Percentiles rank a stretch among this genome's conserved stretches.
phyloP scores from a whole-genome alignment of 129 eudicot species.

The Daucus carota region DNA sequence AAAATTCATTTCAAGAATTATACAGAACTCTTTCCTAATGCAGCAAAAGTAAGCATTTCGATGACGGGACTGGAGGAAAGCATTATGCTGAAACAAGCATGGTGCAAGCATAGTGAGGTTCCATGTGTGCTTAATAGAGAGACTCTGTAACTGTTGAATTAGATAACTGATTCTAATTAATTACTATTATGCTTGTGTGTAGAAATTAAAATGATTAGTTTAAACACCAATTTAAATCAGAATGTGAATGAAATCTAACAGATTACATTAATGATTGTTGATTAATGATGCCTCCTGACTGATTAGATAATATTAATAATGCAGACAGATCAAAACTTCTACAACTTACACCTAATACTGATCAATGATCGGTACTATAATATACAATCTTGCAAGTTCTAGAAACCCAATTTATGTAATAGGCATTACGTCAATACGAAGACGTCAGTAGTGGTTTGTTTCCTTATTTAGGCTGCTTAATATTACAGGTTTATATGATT shows the following conservation, averaged over 20 bases:
- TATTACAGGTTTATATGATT: background rate
- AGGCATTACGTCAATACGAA: background rate
- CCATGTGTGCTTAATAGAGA: background rate
- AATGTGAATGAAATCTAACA: background rate
- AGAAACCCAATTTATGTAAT: background rate
- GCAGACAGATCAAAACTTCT: background rate
- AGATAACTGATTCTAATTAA: background rate
- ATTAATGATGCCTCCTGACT: background rate
- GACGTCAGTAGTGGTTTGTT: background rate
- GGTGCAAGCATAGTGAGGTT: background rate
- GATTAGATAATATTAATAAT: background rate
- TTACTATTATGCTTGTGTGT: background rate
- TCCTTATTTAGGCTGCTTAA: background rate
- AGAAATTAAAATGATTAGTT: background rate
- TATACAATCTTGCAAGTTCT: background rate
- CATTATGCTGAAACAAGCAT: background rate
- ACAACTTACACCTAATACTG: background rate
- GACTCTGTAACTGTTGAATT: background rate
- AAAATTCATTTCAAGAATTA: background rate
- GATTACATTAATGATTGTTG: background rate
- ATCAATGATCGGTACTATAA: background rate
- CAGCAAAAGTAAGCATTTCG: background rate
- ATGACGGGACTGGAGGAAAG: background rate
- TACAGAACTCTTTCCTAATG: background rate
- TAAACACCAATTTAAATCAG: background rate